These are phyloP conservation scores for Rosa rugosa DNA, from an alignment of 306 rosid species.

Conservation along the genomic window DNA sequence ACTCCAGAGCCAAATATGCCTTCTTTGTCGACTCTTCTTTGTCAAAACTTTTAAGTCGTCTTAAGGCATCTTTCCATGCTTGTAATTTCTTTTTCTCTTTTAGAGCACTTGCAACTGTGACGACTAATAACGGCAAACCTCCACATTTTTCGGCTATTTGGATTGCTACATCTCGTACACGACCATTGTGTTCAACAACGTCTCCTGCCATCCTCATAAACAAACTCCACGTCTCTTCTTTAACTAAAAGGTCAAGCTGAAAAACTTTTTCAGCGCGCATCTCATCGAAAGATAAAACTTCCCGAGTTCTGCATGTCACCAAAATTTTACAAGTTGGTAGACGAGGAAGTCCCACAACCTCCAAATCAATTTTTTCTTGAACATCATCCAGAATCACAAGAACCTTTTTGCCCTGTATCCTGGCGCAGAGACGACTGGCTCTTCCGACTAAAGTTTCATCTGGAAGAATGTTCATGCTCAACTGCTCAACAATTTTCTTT, in stretches of 20 bases:
- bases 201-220: slow-evolving; percentile 22
- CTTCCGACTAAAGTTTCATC: background rate
- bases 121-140: background rate
- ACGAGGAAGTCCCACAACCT: slow-evolving; percentile 9
- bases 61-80: background rate
- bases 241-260: background rate
- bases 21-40: background rate
- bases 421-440: background rate
- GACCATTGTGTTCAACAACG: background rate
- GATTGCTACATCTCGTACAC: background rate
- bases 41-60: background rate
- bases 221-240: slow-evolving; percentile 8
- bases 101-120: slow-evolving; percentile 5
- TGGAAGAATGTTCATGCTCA: background rate
- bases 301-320: slow-evolving; percentile 12
- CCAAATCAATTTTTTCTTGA: slow-evolving; percentile 6
- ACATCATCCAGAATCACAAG: background rate
- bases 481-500: background rate
- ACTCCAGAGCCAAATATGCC: background rate
- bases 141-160: background rate
- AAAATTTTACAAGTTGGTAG: slow-evolving; percentile 21
- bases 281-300: background rate
- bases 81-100: background rate
- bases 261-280: slow-evolving; percentile 2
- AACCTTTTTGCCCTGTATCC: no score